A percentile compares a stretch with the other conserved stretches of the same genome.
Conservation (phyloP, 75 land plant genomes). For the Chamaecyparis obtusa region DNA sequence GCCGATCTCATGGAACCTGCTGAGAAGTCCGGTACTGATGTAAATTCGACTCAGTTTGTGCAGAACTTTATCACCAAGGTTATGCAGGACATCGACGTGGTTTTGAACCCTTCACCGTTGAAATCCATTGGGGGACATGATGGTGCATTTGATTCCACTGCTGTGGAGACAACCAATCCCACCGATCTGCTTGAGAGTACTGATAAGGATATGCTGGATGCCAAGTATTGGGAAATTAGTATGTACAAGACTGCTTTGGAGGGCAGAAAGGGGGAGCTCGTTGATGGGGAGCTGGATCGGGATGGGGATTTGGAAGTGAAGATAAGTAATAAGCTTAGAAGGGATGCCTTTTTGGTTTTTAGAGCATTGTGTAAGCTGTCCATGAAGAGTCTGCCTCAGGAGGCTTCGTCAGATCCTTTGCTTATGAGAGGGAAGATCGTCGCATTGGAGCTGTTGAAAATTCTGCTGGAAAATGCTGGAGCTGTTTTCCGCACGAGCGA, state of each 20-base stretch:
- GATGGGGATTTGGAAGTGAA: conserved; percentile 95
- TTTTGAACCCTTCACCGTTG: conserved; percentile 72
- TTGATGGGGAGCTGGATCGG: conserved; percentile 71
- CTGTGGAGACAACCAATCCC: conserved; percentile 72
- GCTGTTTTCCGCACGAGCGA: conserved; percentile 96
- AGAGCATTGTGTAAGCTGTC: conserved; percentile 97
- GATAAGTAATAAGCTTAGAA: conserved; percentile 90
- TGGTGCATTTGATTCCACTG: conserved; percentile 92
- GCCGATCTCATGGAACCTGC: conserved; percentile 94
- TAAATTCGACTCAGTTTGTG: conserved; percentile 67
- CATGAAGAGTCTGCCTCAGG: conserved; percentile 94
- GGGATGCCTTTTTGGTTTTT: conserved; percentile 97
- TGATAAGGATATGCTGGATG: conserved; percentile 98
- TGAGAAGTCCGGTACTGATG: conserved; percentile 51
- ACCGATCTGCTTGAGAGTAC: conserved; percentile 90
- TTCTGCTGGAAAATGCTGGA: conserved; percentile 98
- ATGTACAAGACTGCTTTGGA: conserved; percentile 99
- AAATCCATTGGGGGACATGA: conserved; percentile 51
- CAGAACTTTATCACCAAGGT: conserved; percentile 95
- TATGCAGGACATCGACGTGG: conserved; percentile 92
- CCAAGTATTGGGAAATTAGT: conserved; percentile 99
- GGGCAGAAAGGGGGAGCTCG: conserved; percentile 86
- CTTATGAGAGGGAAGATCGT: conserved; percentile 91
- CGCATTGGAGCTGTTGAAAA: conserved; percentile 96
- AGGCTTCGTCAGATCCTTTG: conserved; percentile 79